These are phyloP conservation scores for Collybia sordida DNA, from an alignment of 768 basidiomycete genomes.

Conservation along the genomic window DNA sequence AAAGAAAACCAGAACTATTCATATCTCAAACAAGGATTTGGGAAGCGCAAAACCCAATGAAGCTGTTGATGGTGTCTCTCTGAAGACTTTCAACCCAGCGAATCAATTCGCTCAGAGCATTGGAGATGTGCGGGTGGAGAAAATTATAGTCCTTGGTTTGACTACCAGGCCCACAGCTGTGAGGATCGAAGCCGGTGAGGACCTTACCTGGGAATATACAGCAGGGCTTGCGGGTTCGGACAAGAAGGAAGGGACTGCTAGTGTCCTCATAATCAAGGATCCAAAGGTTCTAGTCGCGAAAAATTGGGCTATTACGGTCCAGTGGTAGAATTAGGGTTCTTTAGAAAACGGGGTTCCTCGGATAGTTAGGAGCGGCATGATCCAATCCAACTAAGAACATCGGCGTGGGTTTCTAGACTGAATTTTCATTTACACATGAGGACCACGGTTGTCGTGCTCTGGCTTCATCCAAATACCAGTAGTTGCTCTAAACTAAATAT, in stretches of 20 bases:
- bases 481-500: too few species aligned
- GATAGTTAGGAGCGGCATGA: too few species aligned
- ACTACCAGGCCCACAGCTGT: conserved; percentile 60
- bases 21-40: conserved; percentile 55
- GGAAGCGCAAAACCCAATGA: conserved; percentile 40
- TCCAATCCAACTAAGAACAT: too few species aligned
- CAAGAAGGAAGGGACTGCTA: conserved; percentile 64
- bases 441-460: too few species aligned
- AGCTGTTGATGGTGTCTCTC: conserved; percentile 51
- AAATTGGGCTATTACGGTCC: conserved; percentile 63
- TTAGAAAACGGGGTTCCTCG: background rate
- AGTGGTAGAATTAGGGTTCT: conserved; percentile 16
- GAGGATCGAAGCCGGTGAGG: conserved; percentile 43
- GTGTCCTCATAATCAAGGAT: conserved; percentile 75
- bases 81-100: conserved; percentile 46
- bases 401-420: too few species aligned
- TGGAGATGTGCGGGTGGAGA: conserved; percentile 74
- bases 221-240: conserved; percentile 56
- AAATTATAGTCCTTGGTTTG: conserved; percentile 78
- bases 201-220: conserved; percentile 68
- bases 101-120: conserved; percentile 75
- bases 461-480: too few species aligned
- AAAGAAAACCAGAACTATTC: conserved; percentile 39
- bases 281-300: conserved; percentile 55
- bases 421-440: too few species aligned